phyloP scores from a whole-genome alignment of 1,284 basidiomycete species.

The Phlebopus sp. region DNA sequence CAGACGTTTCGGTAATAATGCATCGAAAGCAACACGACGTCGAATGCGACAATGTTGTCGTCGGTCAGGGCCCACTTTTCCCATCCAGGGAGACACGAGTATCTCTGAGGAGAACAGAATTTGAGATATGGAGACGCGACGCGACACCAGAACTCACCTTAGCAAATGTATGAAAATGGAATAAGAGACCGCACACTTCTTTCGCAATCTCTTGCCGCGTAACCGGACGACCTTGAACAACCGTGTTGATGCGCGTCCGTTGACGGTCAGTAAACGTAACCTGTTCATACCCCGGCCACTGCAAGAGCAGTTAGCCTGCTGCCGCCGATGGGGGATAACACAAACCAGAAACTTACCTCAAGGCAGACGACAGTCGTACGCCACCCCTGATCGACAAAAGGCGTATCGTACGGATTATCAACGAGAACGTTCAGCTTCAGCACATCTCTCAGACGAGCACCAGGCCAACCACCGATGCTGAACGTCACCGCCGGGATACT shows the following conservation, averaged over 20 bases:
- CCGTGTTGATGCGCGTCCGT: constrained; percentile 15
- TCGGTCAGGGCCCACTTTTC: constrained; percentile 23
- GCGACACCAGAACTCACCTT: constrained; percentile 14
- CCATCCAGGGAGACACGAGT: constrained; percentile 9
- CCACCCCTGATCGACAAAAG: constrained; percentile 22
- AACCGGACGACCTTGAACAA: constrained; percentile 8
- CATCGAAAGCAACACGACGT: constrained; percentile 25
- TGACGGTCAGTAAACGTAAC: constrained; percentile 2
- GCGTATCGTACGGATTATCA: constrained; percentile 18
- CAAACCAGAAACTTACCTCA: constrained; percentile 14
- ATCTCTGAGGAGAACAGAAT: no score
- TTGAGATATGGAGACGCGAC: background rate
- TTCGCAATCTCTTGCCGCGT: constrained; percentile 22
- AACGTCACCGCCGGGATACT: constrained; percentile 21
- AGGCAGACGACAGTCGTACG: constrained; percentile 20
- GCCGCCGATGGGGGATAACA: background rate
- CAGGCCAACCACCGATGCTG: constrained; percentile 18
- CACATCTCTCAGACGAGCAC: constrained; percentile 21
- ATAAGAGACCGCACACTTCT: constrained; percentile 16
- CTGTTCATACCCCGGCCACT: constrained; percentile 29
- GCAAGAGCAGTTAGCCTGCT: background rate
- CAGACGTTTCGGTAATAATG: constrained; percentile 28
- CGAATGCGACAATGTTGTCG: constrained; percentile 18
- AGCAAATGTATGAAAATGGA: constrained; percentile 7
- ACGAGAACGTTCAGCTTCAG: constrained; percentile 9